These are phyloP conservation scores for Mortierella claussenii DNA, from an alignment of 192 early-diverging fungal genomes.

Conservation along the genomic window DNA sequence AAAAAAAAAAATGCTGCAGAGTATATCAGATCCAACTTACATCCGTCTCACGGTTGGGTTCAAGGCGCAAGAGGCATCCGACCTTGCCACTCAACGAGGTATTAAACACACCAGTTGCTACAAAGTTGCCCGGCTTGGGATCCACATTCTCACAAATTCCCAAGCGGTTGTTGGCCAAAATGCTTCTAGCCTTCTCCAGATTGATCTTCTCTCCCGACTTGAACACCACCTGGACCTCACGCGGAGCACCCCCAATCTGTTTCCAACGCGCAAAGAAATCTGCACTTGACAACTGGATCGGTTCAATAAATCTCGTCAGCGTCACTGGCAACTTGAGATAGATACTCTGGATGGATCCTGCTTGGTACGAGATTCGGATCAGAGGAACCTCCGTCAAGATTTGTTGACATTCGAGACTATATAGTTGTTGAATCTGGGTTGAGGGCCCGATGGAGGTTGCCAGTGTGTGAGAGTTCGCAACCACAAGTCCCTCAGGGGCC, in stretches of 20 bases:
- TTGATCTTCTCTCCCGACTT: slow-evolving; percentile 66
- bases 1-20: not conserved
- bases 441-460: slow-evolving; percentile 70
- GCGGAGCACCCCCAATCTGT: slow-evolving; percentile 90
- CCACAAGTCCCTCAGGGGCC: slow-evolving; percentile 56
- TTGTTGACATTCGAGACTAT: slow-evolving; percentile 80
- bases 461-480: slow-evolving; percentile 67
- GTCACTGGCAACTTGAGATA: slow-evolving; percentile 81
- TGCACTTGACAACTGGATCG: slow-evolving; percentile 74
- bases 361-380: slow-evolving; percentile 74
- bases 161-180: slow-evolving; percentile 77
- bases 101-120: slow-evolving; percentile 89
- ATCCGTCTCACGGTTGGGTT: slow-evolving; percentile 85
- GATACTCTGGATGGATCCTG: slow-evolving; percentile 65
- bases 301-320: slow-evolving; percentile 89
- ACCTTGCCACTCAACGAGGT: slow-evolving; percentile 81
- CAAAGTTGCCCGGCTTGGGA: slow-evolving; percentile 89
- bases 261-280: slow-evolving; percentile 95
- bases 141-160: slow-evolving; percentile 86
- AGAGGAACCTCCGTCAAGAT: slow-evolving; percentile 68
- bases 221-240: slow-evolving; percentile 84
- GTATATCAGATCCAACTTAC: slow-evolving; percentile 55
- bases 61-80: slow-evolving; percentile 90
- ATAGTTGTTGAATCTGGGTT: slow-evolving; percentile 84
- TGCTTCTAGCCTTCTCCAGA: slow-evolving; percentile 61